phyloP scores from a whole-genome alignment of 805 yeast species.

The Wickerhamiella siamensis region DNA sequence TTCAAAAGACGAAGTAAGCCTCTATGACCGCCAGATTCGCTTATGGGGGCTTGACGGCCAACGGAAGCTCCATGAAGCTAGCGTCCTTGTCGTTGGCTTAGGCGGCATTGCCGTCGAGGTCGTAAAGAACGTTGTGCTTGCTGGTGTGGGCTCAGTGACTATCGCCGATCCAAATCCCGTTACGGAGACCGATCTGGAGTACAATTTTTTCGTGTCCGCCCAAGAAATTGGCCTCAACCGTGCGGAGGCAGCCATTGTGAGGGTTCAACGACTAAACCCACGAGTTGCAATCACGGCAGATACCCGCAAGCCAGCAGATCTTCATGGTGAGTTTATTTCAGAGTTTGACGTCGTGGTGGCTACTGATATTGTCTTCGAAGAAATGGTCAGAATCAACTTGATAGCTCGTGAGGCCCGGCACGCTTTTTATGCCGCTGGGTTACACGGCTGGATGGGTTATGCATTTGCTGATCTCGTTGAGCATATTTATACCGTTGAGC shows the following conservation, averaged over 20 bases:
- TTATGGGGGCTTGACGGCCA: constrained; percentile 96
- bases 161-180: constrained; percentile 38
- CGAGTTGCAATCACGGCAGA: constrained; percentile 44
- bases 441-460: constrained; percentile 74
- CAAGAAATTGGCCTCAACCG: constrained; percentile 31
- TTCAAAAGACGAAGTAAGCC: constrained; percentile 19
- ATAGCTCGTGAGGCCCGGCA: constrained; percentile 41
- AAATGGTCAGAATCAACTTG: constrained; percentile 36
- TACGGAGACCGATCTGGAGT: constrained; percentile 31
- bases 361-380: constrained; percentile 38
- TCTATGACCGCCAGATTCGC: constrained; percentile 88
- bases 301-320: constrained; percentile 17
- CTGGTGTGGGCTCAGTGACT: constrained; percentile 53
- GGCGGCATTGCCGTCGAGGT: constrained; percentile 69
- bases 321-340: constrained; percentile 28
- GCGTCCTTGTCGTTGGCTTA: constrained; percentile 52
- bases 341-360: constrained; percentile 60
- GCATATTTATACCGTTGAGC: constrained; percentile 31
- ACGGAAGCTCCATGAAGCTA: constrained; percentile 53
- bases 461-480: constrained; percentile 63
- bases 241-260: constrained; percentile 33
- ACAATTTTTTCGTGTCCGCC: constrained; percentile 46
- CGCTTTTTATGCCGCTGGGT: constrained; percentile 54
- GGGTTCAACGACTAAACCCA: constrained; percentile 63
- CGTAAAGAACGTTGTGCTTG: constrained; percentile 63